phyloP scores from a whole-genome alignment of 345 rosid species.

The Populus nigra region DNA sequence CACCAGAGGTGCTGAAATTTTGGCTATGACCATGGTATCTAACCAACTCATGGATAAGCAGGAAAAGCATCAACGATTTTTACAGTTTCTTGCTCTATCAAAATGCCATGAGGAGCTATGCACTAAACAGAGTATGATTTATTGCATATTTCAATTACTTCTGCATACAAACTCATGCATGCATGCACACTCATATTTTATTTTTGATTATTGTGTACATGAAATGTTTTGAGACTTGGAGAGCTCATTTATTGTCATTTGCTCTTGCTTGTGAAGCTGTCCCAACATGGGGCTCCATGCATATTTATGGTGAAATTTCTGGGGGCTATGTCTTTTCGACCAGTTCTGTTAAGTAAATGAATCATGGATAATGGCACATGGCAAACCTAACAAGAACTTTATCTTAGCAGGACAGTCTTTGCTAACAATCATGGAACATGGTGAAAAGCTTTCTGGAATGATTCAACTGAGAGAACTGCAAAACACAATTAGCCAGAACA shows the following conservation, averaged over 20 bases:
- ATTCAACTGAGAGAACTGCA: slow-evolving; percentile 84
- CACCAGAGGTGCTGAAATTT: slow-evolving; percentile 92
- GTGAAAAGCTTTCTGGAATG: slow-evolving; percentile 93
- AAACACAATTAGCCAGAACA: slow-evolving; percentile 58
- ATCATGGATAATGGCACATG: not conserved
- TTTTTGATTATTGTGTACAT: not conserved
- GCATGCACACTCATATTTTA: not conserved
- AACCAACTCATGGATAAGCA: slow-evolving; percentile 80
- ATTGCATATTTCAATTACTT: not conserved
- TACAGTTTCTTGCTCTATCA: slow-evolving; percentile 94
- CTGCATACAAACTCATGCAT: not conserved
- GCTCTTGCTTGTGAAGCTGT: not conserved
- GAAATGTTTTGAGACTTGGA: not conserved
- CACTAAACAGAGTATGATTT: slow-evolving; percentile 66
- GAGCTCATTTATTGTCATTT: not conserved
- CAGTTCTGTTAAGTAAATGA: not conserved
- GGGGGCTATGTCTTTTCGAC: not conserved
- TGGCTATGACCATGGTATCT: slow-evolving; percentile 65
- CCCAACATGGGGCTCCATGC: too few relatives aligned
- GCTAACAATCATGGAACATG: slow-evolving; percentile 79
- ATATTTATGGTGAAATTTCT: not conserved
- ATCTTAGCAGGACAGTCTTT: slow-evolving; percentile 63
- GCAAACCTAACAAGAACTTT: slow-evolving; percentile 11
- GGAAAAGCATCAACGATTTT: slow-evolving; percentile 81
- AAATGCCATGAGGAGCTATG: slow-evolving; percentile 95